These are phyloP conservation scores for Cutaneotrichosporon curvatum DNA, from an alignment of 1,284 basidiomycete genomes.

Conservation along the genomic window DNA sequence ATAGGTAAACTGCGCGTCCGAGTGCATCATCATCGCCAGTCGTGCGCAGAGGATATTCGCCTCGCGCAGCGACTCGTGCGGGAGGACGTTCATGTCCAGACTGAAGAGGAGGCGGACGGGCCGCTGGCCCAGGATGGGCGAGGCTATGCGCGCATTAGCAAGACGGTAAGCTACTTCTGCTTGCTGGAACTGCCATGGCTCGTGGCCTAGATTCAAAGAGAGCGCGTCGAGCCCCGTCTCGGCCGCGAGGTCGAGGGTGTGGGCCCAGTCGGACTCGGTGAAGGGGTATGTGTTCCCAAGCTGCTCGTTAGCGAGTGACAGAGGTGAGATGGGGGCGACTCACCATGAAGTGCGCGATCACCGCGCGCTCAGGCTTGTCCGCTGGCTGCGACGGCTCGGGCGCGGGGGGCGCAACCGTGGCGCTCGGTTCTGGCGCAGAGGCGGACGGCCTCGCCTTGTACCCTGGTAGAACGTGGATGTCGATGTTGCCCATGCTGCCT, in stretches of 20 bases:
- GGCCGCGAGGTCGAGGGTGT: slow-evolving; percentile 35
- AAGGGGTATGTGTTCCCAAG: slow-evolving; percentile 46
- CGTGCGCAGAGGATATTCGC: slow-evolving; percentile 19
- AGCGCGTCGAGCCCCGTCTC: slow-evolving; percentile 43
- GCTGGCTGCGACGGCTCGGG: background rate
- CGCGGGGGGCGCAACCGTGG: too few relatives aligned
- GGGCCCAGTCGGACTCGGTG: slow-evolving; percentile 34
- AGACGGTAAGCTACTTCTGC: slow-evolving; percentile 32
- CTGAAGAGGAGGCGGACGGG: slow-evolving; percentile 36
- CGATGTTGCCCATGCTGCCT: background rate
- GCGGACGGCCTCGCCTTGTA: too few relatives aligned
- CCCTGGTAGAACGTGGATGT: background rate
- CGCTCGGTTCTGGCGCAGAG: too few relatives aligned
- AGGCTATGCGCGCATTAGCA: background rate
- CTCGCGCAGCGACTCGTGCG: slow-evolving; percentile 18
- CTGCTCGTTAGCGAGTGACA: slow-evolving; percentile 20
- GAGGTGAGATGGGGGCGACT: too few relatives aligned
- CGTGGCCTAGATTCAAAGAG: slow-evolving; percentile 44
- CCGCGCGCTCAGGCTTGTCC: slow-evolving; percentile 5
- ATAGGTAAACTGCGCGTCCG: slow-evolving; percentile 13
- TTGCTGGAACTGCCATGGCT: slow-evolving; percentile 44
- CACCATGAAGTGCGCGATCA: slow-evolving; percentile 47
- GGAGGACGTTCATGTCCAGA: slow-evolving; percentile 44
- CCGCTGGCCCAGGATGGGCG: background rate
- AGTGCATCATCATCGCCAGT: slow-evolving; percentile 16